A percentile compares a stretch with the other conserved stretches of the same genome.
These are phyloP conservation scores for Trichoderma sp. DNA, from an alignment of 2,329 filamentous ascomycete genomes.

Conservation along the genomic window DNA sequence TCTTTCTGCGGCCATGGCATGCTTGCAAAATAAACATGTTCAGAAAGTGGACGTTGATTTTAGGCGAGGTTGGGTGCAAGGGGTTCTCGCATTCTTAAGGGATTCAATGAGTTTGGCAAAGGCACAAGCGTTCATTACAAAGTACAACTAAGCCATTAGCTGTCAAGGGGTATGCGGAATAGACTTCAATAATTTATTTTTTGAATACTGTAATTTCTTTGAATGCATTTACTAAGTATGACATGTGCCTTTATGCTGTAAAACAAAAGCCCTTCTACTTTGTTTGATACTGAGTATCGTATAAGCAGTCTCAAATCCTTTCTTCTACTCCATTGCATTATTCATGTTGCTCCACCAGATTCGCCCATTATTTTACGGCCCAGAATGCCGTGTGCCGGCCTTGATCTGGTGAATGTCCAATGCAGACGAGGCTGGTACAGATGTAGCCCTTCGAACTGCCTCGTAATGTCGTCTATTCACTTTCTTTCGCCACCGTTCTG, in stretches of 20 bases:
- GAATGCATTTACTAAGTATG: neutral
- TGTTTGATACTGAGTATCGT: neutral
- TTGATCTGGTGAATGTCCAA: neutral
- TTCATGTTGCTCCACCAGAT: neutral
- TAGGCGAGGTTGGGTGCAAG: neutral
- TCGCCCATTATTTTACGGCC: neutral
- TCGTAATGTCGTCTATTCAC: neutral
- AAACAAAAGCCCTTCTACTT: neutral
- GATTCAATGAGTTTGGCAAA: neutral
- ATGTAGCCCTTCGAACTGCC: neutral
- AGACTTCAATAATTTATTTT: neutral
- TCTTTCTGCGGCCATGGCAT: neutral
- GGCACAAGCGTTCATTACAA: neutral
- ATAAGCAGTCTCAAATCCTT: neutral
- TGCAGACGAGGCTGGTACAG: neutral
- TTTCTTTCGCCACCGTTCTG: neutral
- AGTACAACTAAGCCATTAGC: neutral
- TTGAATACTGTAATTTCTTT: neutral
- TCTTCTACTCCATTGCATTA: neutral
- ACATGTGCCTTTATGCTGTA: neutral
- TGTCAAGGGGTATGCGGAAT: accelerated
- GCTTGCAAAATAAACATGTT: neutral
- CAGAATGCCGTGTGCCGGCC: neutral
- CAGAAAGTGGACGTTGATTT: neutral
- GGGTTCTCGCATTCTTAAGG: neutral